Conservation (phyloP, 2,329 filamentous ascomycete species). For the Aurifilum marmelostoma region DNA sequence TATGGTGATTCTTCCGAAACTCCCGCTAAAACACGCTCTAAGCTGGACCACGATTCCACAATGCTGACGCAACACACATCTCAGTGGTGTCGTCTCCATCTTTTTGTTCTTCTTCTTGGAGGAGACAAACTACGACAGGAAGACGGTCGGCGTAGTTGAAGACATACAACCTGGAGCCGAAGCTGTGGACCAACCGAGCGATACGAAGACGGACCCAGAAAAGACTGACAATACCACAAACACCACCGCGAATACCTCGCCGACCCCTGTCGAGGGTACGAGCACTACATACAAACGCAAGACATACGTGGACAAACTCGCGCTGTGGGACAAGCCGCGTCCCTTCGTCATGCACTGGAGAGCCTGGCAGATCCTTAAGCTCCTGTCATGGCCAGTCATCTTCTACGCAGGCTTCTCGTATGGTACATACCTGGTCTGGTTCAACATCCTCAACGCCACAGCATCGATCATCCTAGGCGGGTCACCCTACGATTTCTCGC, state of each 20-base stretch:
- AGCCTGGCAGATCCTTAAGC: constrained; percentile 38
- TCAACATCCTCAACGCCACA: constrained; percentile 42
- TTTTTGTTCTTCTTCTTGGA: constrained; percentile 55
- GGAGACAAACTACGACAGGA: constrained; percentile 51
- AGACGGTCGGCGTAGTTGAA: constrained; percentile 32
- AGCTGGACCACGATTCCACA: background rate
- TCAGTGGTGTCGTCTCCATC: constrained; percentile 32
- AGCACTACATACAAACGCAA: constrained; percentile 37
- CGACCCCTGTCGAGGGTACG: background rate
- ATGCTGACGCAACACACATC: background rate
- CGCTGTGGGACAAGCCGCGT: constrained; percentile 36
- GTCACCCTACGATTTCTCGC: constrained; percentile 37
- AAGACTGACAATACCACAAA: constrained; percentile 1
- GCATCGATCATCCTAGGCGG: constrained; percentile 40
- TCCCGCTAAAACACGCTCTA: background rate
- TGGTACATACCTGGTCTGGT: constrained; percentile 40
- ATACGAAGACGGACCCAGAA: constrained; percentile 13
- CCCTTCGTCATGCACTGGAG: constrained; percentile 45
- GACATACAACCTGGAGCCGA: constrained; percentile 20
- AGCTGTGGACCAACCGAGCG: constrained; percentile 5
- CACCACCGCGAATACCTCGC: background rate
- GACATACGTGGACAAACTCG: constrained; percentile 43
- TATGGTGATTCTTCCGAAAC: background rate
- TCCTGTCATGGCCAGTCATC: constrained; percentile 46
- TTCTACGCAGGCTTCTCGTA: constrained; percentile 44